These are phyloP conservation scores for Ceriops zippeliana DNA, from an alignment of 345 rosid species.

Conservation along the genomic window DNA sequence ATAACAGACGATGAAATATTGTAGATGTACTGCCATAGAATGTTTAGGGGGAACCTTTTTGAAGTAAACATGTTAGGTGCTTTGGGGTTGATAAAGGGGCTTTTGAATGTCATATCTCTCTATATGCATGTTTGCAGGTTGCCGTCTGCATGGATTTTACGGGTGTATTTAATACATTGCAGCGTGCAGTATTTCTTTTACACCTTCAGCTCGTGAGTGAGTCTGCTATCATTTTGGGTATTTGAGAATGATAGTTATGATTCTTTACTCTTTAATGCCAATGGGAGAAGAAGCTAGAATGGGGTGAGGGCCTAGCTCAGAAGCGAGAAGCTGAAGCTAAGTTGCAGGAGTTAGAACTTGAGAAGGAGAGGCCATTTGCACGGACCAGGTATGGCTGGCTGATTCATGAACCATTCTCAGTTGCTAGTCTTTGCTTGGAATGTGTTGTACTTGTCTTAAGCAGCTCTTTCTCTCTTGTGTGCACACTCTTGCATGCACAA, in stretches of 20 bases:
- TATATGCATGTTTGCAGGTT: background rate
- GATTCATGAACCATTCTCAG: background rate
- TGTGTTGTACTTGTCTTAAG: slow-evolving; percentile 10
- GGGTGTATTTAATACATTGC: background rate
- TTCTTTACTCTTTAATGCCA: background rate
- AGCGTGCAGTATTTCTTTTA: background rate
- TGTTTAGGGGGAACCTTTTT: too few species aligned
- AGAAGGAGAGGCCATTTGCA: slow-evolving; percentile 91
- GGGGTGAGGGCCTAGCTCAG: slow-evolving; percentile 97
- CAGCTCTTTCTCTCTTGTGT: background rate
- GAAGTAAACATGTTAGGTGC: too few species aligned
- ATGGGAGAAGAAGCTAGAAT: slow-evolving; percentile 80
- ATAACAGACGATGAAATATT: too few species aligned
- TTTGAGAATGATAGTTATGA: background rate
- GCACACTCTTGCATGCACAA: background rate
- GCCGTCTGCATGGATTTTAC: background rate
- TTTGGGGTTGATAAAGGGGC: too few species aligned
- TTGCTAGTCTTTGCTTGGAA: background rate
- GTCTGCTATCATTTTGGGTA: background rate
- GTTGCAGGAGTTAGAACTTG: slow-evolving; percentile 62
- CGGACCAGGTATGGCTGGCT: slow-evolving; percentile 56
- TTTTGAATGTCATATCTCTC: too few species aligned
- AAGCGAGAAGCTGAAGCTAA: slow-evolving; percentile 81
- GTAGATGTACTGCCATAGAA: too few species aligned
- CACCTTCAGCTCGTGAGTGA: background rate